phyloP scores from a whole-genome alignment of 306 rosid species.

The Argentina anserina region DNA sequence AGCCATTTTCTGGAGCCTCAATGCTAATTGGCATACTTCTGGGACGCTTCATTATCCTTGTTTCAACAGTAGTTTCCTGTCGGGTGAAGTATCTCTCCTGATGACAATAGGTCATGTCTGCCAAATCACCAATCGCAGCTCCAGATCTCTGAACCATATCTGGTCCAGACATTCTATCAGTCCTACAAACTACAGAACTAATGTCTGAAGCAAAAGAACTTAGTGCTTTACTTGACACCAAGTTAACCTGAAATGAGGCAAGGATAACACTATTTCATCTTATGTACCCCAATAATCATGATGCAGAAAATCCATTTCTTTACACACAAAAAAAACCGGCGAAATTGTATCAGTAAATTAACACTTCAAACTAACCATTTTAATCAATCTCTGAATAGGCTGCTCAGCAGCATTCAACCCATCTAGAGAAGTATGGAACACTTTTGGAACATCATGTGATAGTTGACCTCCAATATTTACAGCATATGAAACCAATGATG shows the following conservation, averaged over 20 bases:
- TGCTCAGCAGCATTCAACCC: slow-evolving; percentile 37
- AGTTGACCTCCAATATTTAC: background rate
- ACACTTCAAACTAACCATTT: slow-evolving; percentile 52
- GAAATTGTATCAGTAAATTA: background rate
- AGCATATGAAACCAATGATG: background rate
- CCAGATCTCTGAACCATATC: slow-evolving; percentile 73
- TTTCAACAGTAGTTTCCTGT: slow-evolving; percentile 61
- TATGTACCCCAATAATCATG: background rate
- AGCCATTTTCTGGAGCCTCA: slow-evolving; percentile 48
- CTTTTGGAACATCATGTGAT: background rate
- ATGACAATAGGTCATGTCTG: slow-evolving; percentile 69
- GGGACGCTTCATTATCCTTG: slow-evolving; percentile 66
- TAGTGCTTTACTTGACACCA: slow-evolving; percentile 54
- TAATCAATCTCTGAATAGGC: slow-evolving; percentile 35
- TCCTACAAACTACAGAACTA: slow-evolving; percentile 74
- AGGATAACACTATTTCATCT: background rate
- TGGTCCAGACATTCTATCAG: slow-evolving; percentile 80
- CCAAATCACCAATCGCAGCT: slow-evolving; percentile 79
- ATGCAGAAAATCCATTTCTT: background rate
- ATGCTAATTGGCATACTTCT: slow-evolving; percentile 57
- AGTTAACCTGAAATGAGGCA: slow-evolving; percentile 54
- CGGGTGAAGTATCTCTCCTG: slow-evolving; percentile 57
- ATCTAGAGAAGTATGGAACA: background rate
- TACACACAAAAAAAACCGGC: background rate
- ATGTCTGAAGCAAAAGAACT: slow-evolving; percentile 64